Percentiles rank a stretch among this genome's conserved stretches.
phyloP scores from a whole-genome alignment of 345 rosid genomes.

The Arabidopsis suecica region DNA sequence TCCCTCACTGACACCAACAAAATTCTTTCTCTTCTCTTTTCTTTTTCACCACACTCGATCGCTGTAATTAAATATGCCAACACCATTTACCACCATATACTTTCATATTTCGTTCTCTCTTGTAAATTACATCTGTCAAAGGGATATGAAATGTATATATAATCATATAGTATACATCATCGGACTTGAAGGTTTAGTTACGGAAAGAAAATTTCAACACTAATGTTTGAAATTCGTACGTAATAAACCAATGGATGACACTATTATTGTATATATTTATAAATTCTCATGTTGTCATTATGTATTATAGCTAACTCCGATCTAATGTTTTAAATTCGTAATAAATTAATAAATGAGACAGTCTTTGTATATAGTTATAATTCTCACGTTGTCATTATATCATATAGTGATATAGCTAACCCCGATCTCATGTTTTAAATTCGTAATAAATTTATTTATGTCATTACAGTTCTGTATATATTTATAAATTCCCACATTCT shows the following conservation, averaged over 20 bases:
- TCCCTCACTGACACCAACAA: not conserved
- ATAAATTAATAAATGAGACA: not conserved
- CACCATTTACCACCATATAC: not conserved
- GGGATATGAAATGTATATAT: not conserved
- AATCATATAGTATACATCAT: not conserved
- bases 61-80: not conserved
- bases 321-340: not conserved
- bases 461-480: too few species aligned
- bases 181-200: not conserved
- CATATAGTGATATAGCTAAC: not conserved
- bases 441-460: not conserved
- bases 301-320: not conserved
- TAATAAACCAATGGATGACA: too few species aligned
- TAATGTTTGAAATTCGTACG: too few species aligned
- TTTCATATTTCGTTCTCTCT: not conserved
- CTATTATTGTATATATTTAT: not conserved
- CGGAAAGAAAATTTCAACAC: not conserved
- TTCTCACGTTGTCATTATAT: not conserved
- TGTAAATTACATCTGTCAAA: not conserved
- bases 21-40: not conserved
- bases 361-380: not conserved
- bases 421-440: not conserved
- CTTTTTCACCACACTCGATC: slow-evolving; percentile 12
- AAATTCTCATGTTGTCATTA: not conserved
- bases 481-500: too few species aligned